Conservation (phyloP, 257 asterid species). For the Fraxinus cuspidata region DNA sequence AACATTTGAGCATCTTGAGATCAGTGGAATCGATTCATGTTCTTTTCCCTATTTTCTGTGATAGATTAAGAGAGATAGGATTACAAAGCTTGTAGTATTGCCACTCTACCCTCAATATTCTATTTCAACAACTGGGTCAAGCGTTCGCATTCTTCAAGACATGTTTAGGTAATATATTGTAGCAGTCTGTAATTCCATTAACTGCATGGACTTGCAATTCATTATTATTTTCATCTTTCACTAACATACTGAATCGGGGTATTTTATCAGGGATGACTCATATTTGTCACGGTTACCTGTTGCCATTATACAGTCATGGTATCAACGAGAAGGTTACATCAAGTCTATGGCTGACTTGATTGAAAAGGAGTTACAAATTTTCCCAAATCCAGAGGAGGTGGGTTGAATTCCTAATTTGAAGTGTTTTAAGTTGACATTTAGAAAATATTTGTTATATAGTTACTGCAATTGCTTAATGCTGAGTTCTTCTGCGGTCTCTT, state of each 20-base stretch:
- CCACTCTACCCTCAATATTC: conserved; percentile 98
- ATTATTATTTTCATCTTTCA: not conserved
- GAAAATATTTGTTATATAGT: not conserved
- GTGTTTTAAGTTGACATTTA: not conserved
- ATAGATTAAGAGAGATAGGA: conserved; percentile 84
- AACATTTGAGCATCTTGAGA: not conserved
- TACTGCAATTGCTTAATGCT: conserved; percentile 5
- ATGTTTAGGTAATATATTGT: conserved; percentile 57
- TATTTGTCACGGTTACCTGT: conserved; percentile 72
- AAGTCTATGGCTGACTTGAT: conserved; percentile 91
- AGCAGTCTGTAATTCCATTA: not conserved
- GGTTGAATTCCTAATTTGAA: conserved; percentile 15
- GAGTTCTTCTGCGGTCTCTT: conserved; percentile 21
- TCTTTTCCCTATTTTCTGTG: conserved; percentile 6
- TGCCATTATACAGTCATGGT: conserved; percentile 91
- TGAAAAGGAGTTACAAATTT: conserved; percentile 66
- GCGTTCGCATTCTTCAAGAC: conserved; percentile 79
- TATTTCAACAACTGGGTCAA: conserved; percentile 94
- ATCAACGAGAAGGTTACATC: conserved; percentile 85
- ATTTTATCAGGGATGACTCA: conserved; percentile 55
- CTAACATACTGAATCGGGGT: conserved; percentile 25
- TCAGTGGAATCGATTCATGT: not conserved
- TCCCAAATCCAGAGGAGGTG: conserved; percentile 71
- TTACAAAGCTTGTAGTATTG: conserved; percentile 82
- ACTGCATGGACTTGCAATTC: not conserved